Evolutionary conservation across 148 eudicot species (phyloP).

Genomic region (Camellia sinensis): DNA sequence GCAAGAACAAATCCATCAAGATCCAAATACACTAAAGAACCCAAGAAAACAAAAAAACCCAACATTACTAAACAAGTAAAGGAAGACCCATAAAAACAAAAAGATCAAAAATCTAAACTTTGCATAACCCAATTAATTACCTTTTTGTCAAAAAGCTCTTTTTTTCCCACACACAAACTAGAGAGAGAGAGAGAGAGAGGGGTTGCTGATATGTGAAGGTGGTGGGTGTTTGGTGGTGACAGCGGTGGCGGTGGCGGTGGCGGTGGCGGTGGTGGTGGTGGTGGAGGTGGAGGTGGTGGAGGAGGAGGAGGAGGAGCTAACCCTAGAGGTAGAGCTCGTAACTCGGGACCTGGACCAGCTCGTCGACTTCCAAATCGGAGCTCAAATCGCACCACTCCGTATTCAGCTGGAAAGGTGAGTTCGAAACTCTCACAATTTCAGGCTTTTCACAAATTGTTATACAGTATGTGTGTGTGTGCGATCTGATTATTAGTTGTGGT

Average conservation of each 20-base stretch:
- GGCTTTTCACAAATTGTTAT: background rate
- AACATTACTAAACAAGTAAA: no score
- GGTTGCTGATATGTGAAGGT: slow-evolving; percentile 12
- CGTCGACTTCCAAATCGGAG: slow-evolving; percentile 46
- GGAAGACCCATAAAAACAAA: background rate
- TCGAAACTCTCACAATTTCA: background rate
- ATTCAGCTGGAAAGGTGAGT: slow-evolving; percentile 34
- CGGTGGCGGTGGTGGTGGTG: background rate
- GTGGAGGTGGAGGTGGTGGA: background rate
- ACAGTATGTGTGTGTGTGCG: background rate
- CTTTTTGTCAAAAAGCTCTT: background rate
- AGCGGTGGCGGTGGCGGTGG: slow-evolving; percentile 21
- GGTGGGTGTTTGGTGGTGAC: background rate
- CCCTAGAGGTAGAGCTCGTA: slow-evolving; percentile 25
- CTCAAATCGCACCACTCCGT: slow-evolving; percentile 44
- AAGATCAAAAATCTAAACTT: background rate
- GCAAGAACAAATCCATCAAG: background rate
- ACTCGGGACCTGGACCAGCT: slow-evolving; percentile 42
- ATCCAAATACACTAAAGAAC: background rate
- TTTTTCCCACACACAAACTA: background rate
- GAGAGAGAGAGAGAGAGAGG: slow-evolving; percentile 12
- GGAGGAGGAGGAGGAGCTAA: slow-evolving; percentile 20
- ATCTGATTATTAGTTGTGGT: no score
- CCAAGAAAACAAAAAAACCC: background rate
- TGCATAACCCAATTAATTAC: background rate